Evolutionary conservation across 495 filamentous ascomycete species (phyloP), one percentile per base, ranked within the genome.

Genomic region (Hypoxylon lienhwacheense): DNA sequence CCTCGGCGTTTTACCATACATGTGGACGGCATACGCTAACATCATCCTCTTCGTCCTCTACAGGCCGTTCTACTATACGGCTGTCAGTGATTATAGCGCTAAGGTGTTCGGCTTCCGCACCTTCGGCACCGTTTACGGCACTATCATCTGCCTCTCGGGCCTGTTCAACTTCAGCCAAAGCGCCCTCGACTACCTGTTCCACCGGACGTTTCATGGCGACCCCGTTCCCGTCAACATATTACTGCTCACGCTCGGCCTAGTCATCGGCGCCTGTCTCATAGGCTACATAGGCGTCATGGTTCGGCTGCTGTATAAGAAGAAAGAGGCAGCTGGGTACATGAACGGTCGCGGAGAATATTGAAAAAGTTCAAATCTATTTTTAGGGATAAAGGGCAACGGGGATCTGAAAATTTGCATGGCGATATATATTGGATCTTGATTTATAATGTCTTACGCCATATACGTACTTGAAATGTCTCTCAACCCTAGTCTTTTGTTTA

Each of bases 41-140:
- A 76, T 98, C 41, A 71, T 76, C 32, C 79, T 97, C 0, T 97
- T 98, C 65, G 88, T 86, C 7, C 48, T 86, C 10, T 89, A 88
- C 68, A 76, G 87, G 0, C 87, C 87, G 0, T 82, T 89, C 35
- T 89, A 88, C 68, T 89, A 89, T 66, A 89, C 86, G 1, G 78
- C 86, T 3, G 84, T 89, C 42, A 85, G 81, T 6, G 93, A 98
- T 73, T 97, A 95, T 68, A 64, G 84, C 33, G 91, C 90, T 22
- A 97, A 97, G 70, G 92, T 98, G 24, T 98, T 98, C 67, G 92
- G 93, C 5, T 96, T 96, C 72, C 83, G 82, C 53, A 96, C 91
- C 0, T 97, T 97, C 57, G 92, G 92, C 19, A 96, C 88, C 47
- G 89, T 98, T 19, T 97, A 97, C 66, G 93, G 93, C n/a, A 77